Conservation (phyloP, 805 yeast species). For the Candida ortonii region DNA sequence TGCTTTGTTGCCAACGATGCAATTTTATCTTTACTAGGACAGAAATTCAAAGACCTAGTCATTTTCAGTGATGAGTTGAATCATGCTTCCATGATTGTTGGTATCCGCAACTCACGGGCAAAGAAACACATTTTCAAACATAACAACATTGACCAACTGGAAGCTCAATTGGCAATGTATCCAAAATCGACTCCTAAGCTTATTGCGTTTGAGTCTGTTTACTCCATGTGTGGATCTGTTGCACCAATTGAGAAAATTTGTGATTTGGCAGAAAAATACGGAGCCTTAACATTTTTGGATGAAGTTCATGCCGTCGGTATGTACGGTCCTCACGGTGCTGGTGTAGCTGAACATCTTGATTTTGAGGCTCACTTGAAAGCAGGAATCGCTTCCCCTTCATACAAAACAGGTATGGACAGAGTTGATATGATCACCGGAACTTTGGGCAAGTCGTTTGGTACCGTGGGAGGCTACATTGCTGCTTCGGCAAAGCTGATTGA, state of each 20-base stretch:
- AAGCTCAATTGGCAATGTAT: conserved; percentile 68
- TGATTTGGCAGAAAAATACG: conserved; percentile 95
- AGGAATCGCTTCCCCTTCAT: conserved; percentile 55
- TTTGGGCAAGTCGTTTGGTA: conserved; percentile 93
- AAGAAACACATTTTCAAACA: conserved; percentile 89
- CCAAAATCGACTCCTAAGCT: conserved; percentile 90
- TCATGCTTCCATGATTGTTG: conserved; percentile 98
- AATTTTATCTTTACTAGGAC: conserved; percentile 84
- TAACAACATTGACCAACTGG: conserved; percentile 82
- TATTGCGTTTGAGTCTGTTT: conserved; percentile 95
- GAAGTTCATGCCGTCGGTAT: conserved; percentile 99
- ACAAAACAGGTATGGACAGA: conserved; percentile 73
- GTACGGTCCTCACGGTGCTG: conserved; percentile 99
- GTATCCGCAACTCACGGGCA: conserved; percentile 86
- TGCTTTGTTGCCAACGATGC: conserved; percentile 98
- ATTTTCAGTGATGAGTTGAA: conserved; percentile 90
- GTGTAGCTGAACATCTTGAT: conserved; percentile 96
- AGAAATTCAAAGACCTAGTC: conserved; percentile 83
- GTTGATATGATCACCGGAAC: conserved; percentile 97
- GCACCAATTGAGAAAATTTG: conserved; percentile 91
- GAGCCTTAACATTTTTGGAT: conserved; percentile 94
- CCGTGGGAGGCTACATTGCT: conserved; percentile 97
- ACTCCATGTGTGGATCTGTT: conserved; percentile 98
- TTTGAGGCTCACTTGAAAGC: conserved; percentile 74
- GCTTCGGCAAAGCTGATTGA: conserved; percentile 81